Percentiles rank a stretch among this genome's conserved stretches.
phyloP scores from a whole-genome alignment of 495 filamentous ascomycete genomes.

The Choiromyces venosus region DNA sequence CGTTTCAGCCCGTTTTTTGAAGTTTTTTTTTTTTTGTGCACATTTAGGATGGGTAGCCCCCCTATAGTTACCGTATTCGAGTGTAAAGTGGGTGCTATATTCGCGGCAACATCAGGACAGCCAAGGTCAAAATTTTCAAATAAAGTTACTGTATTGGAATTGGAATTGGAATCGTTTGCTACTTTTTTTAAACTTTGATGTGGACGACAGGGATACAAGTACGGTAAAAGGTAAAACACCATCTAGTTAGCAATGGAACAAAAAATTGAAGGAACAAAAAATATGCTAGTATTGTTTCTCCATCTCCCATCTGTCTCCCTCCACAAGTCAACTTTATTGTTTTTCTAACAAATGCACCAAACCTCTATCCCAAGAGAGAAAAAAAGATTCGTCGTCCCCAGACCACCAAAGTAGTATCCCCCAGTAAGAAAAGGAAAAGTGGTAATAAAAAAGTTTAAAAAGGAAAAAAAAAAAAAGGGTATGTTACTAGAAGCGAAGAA shows the following conservation, averaged over 20 bases:
- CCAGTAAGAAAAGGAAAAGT: neutral
- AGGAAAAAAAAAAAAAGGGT: neutral
- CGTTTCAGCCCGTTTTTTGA: neutral
- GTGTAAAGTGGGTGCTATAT: too few species aligned
- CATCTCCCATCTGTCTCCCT: too few species aligned
- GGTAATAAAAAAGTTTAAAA: neutral
- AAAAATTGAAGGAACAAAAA: too few species aligned
- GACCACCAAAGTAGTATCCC: neutral
- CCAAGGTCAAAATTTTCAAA: too few species aligned
- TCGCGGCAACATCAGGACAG: too few species aligned
- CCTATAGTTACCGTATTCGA: neutral
- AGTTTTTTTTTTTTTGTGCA: neutral
- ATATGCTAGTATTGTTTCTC: neutral
- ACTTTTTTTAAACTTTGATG: too few species aligned
- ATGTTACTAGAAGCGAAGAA: neutral
- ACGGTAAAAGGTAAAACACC: too few species aligned
- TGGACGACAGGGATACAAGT: too few species aligned
- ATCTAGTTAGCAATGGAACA: too few species aligned
- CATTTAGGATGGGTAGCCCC: too few species aligned
- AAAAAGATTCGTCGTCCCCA: neutral
- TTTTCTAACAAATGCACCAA: neutral
- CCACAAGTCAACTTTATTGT: neutral
- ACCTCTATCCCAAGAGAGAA: slow-evolving; percentile 3
- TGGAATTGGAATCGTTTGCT: too few species aligned
- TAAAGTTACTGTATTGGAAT: too few species aligned